Conservation (phyloP, 768 basidiomycete species). For the Tricholoma matsutake region DNA sequence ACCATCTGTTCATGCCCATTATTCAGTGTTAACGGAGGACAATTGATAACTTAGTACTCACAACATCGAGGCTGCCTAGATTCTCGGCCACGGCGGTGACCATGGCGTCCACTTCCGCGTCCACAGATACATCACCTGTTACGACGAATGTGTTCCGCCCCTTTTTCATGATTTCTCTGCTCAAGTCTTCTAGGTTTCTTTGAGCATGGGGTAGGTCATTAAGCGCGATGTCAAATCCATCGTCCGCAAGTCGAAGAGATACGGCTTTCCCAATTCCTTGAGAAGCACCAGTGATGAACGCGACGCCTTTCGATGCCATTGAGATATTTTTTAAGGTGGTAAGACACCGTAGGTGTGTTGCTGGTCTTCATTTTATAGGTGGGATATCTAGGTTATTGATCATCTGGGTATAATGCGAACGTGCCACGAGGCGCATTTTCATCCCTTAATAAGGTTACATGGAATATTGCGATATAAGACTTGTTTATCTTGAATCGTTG, state of each 20-base stretch:
- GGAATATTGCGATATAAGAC: no score
- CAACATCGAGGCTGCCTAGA: conserved; percentile 29
- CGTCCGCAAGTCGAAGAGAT: conserved; percentile 9
- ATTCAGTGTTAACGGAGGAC: background rate
- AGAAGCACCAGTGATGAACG: conserved; percentile 14
- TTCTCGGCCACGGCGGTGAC: conserved; percentile 15
- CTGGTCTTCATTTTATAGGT: background rate
- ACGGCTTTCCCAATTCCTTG: conserved; percentile 12
- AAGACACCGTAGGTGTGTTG: background rate
- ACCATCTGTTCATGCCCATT: conserved; percentile 22
- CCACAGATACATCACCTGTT: conserved; percentile 19
- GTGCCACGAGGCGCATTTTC: no score
- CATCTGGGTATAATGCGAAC: no score
- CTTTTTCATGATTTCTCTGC: conserved; percentile 15
- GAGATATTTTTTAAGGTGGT: background rate
- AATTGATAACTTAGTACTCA: conserved; percentile 12
- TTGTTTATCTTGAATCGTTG: no score
- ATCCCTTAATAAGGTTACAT: no score
- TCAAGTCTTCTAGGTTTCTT: background rate
- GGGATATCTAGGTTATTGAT: no score
- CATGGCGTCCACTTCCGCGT: conserved; percentile 22
- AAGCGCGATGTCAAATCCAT: conserved; percentile 13
- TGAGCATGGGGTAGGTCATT: conserved; percentile 33
- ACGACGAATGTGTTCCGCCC: conserved; percentile 14
- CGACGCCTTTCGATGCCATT: conserved; percentile 8